Evolutionary conservation across 805 yeast species (phyloP), one percentile per base, ranked within the genome.

Genomic region (Metschnikowia lunata): DNA sequence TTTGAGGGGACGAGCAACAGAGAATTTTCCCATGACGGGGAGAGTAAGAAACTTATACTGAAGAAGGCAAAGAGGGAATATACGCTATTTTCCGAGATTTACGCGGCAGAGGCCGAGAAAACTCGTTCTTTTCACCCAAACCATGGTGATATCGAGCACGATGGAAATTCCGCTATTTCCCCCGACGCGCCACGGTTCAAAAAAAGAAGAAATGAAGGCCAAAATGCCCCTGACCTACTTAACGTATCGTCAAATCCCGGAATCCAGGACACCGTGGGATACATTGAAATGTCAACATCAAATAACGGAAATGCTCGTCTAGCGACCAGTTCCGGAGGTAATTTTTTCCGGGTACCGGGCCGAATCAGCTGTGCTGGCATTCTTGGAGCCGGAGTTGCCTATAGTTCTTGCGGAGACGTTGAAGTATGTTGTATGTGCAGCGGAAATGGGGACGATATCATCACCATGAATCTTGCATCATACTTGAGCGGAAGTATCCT

Each of bases 381-480:
- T 1, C 53, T 67, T 2, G 83, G 83, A 1, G 61, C 76, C 1
- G 75, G 76, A 1, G 58, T 68, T 13, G 76, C 60, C 41, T 54
- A 47, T 34, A 43, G 39, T 39, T 39, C 30, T 4, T 39, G 42
- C 10, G 55, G 56, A 0, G 54, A 46, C 6, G 39, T 45, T 30
- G 60, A 60, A n/a, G 51, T 72, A 1, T 51, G 63, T 31, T 62
- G 69, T 36, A 55, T 57, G 61, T 74, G 82, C 56, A 72, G 79
- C 32, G 83, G 83, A 4, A 76, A 74, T 52, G 83, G 83, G 2
- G 83, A 78, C 50, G 79, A 76, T 44, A 77, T 78, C 30, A 62
- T 76, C 5, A 58, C 59, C 40, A 62, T 69, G 66, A 71, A 67
- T 40, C 54, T 78, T 15, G 74, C 78, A 3, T 30, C 48, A 5